Conservation (phyloP, 768 basidiomycete species). For the Punctularia strigosozonata region DNA sequence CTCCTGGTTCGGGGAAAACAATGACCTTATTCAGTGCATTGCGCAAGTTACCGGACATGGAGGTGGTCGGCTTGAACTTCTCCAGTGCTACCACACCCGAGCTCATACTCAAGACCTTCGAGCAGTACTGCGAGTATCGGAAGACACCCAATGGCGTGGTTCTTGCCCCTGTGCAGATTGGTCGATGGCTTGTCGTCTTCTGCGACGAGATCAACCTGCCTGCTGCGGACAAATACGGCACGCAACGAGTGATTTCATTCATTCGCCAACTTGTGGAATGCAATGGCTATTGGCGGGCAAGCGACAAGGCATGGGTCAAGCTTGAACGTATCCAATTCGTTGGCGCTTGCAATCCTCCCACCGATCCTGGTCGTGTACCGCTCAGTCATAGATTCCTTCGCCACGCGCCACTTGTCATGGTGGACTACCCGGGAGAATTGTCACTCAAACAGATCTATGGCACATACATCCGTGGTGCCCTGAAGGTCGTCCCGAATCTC, state of each 20-base stretch:
- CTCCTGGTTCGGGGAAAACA: constrained; percentile 99
- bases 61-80: constrained; percentile 97
- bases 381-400: constrained; percentile 95
- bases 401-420: constrained; percentile 96
- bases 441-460: constrained; percentile 98
- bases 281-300: constrained; percentile 89
- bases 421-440: constrained; percentile 95
- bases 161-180: constrained; percentile 87
- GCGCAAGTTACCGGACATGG: constrained; percentile 96
- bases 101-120: constrained; percentile 96
- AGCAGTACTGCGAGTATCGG: constrained; percentile 98
- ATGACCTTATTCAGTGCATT: constrained; percentile 99
- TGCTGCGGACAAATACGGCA: constrained; percentile 94
- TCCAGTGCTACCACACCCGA: constrained; percentile 98
- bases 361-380: constrained; percentile 98
- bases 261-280: constrained; percentile 92
- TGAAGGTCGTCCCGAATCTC: constrained; percentile 91
- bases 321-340: constrained; percentile 99
- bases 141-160: constrained; percentile 98
- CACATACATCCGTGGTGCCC: constrained; percentile 90
- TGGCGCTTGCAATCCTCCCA: constrained; percentile 97
- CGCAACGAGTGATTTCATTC: constrained; percentile 97
- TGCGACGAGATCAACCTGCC: constrained; percentile 99
- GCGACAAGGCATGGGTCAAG: constrained; percentile 94
- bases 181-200: constrained; percentile 98